These are phyloP conservation scores for Ailanthus altissimus DNA, from an alignment of 345 rosid species.

Conservation along the genomic window DNA sequence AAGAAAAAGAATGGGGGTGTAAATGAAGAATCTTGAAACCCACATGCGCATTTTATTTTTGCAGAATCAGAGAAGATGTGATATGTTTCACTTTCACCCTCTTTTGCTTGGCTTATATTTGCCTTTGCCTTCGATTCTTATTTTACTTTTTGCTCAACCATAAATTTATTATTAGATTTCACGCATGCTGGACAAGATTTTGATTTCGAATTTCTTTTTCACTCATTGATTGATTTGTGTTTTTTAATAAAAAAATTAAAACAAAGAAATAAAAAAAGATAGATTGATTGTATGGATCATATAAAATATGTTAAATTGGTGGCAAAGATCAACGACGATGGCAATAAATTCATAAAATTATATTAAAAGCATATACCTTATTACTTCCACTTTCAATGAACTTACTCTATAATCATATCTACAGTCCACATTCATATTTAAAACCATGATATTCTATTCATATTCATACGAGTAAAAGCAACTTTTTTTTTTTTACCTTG, in stretches of 20 bases:
- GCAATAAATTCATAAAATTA: neutral
- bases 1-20: neutral
- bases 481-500: neutral
- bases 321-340: neutral
- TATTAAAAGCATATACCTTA: neutral
- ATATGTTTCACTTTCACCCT: slow-evolving; percentile 11
- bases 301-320: neutral
- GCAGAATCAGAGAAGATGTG: slow-evolving; percentile 9
- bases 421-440: neutral
- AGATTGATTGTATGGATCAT: neutral
- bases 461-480: neutral
- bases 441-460: neutral
- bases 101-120: slow-evolving; percentile 5
- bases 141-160: neutral
- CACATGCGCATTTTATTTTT: neutral
- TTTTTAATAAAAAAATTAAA: too few species aligned
- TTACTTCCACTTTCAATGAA: neutral
- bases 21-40: slow-evolving; percentile 14
- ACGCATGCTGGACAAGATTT: neutral
- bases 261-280: neutral
- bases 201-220: neutral
- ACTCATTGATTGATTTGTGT: neutral
- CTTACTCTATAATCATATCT: neutral
- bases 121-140: neutral
- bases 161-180: neutral